Base-by-base conservation (phyloP, 257 asterid genomes). In the Petrea volubilis region DNA sequence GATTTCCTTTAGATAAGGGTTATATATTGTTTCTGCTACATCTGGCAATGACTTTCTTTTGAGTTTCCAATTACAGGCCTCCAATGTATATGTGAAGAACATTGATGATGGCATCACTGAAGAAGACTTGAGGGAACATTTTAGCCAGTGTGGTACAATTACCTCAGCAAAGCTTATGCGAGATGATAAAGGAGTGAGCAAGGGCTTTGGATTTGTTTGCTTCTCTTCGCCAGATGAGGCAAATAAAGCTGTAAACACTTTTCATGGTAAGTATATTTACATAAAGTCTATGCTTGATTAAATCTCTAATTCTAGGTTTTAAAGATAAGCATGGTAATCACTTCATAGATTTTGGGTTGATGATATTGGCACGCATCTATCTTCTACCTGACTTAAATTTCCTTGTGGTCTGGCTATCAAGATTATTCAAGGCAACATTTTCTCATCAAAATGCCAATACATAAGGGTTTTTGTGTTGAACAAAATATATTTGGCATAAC, bases 181-280 rank as follows among this genome's bases (percentile, higher is more conserved):
- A 63, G 87, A 86, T 71, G 86, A 83, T n/a, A 86, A 79, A 70
- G 92, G 89, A 71, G 64, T 79, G 24, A 79, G 86, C 59, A 84
- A 78, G 71, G 92, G 89, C 43, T 86, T 86, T 76, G 92, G 89
- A 43, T 86, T 86, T 74, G 84, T 84, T 55, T 86, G 92, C 82
- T 86, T 81, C 79, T 81, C 92, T 50, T 77, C 72, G 4, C 84
- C 87, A 10, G 86, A 75, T 55, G 92, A 84, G 71, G 89, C 92
- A 17, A 43, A 25, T 49, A 78, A 68, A 60, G 92, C 89, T 4
- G 89, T 83, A 51, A 74, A 71, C 66, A 67, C 78, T 67, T 70
- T 68, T 6, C 85, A 84, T 60, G 92, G 92, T 84, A 46, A 81
- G 84, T 56, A 25, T 24, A 21, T 14, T 43, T 52, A 28, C 36